These are phyloP conservation scores for Prototheca stagnorum DNA, from an alignment of 163 green algal genomes.

Conservation along the genomic window DNA sequence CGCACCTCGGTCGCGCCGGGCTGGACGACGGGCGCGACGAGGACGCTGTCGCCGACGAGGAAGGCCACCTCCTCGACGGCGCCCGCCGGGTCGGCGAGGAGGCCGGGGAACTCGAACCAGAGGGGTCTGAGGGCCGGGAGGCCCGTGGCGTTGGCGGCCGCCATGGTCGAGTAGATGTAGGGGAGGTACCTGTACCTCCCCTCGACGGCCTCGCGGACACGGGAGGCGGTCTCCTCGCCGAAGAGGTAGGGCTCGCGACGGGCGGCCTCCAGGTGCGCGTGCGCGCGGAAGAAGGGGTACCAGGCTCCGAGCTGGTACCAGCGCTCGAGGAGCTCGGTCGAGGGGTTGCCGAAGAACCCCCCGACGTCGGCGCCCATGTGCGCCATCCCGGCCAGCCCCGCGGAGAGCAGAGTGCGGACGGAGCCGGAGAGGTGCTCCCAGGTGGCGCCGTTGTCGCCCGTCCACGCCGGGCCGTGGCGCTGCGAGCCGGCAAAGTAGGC, in stretches of 20 bases:
- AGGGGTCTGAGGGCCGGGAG: slow-evolving; percentile 78
- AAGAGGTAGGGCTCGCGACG: slow-evolving; percentile 95
- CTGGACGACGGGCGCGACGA: slow-evolving; percentile 61
- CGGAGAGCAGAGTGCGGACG: slow-evolving; percentile 79
- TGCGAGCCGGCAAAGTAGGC: slow-evolving; percentile 91
- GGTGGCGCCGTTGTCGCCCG: slow-evolving; percentile 84
- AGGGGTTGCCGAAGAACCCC: slow-evolving; percentile 95
- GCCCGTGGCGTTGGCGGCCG: slow-evolving; percentile 36
- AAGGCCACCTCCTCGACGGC: slow-evolving; percentile 51
- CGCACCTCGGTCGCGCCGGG: slow-evolving; percentile 14
- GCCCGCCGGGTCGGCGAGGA: slow-evolving; percentile 2
- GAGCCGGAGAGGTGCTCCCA: slow-evolving; percentile 82
- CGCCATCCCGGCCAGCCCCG: slow-evolving; percentile 67
- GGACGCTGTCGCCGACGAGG: slow-evolving; percentile 50
- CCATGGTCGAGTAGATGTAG: slow-evolving; percentile 96
- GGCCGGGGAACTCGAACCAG: slow-evolving; percentile 85
- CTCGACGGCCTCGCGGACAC: slow-evolving; percentile 42
- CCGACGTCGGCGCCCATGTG: slow-evolving; percentile 83
- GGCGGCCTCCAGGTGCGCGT: slow-evolving; percentile 92
- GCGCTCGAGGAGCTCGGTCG: slow-evolving; percentile 75
- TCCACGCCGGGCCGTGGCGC: slow-evolving; percentile 88
- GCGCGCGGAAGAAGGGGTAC: slow-evolving; percentile 93
- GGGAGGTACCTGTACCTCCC: slow-evolving; percentile 77
- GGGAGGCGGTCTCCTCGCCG: slow-evolving; percentile 47
- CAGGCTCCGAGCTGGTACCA: slow-evolving; percentile 89